Base-by-base conservation (phyloP, 2,329 filamentous ascomycete species). In the Alternaria novae-zelandiae region DNA sequence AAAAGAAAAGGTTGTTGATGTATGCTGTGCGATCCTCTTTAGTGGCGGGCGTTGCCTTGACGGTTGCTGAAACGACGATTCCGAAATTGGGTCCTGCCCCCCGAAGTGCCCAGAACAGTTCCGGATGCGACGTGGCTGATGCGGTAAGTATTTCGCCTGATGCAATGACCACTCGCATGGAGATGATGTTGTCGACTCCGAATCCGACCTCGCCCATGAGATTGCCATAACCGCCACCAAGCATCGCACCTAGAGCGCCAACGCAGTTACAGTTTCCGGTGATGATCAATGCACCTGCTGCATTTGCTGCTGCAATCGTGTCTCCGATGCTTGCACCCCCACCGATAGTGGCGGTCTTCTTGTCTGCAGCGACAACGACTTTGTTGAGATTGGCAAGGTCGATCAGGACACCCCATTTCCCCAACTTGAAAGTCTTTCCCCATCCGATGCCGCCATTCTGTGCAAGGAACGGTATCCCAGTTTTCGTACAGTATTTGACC, bases 211-310 rank as follows among this genome's bases (percentile, higher is more conserved):
- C 76, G 2, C 86, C 84, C 51, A 83, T 84, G 26, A 89, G 76
- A 76, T 85, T 83, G 5, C 88, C 87, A 67, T 86, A 87, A 2
- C 87, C 87, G 41, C 86, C 87, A 5, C 86, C 86, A 5, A 78
- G 70, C 21, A 70, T 56, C 23, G 75, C 76, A 28, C 75, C 73
- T 9, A 77, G 44, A 20, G 66, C 65, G 12, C 75, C 75, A 23
- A 78, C 72, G 41, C 74, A 78, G 41, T 78, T 76, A 65, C 75
- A 77, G 43, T 75, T 77, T 20, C 74, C 74, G 10, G 74, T 76
- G 8, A 68, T 50, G 26, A 77, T 67, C 28, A 75, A 57, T 21
- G 70, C 71, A 36, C 74, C 69, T 13, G 73, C 73, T 32, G 80
- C 82, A 30, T 75, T 72, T 17, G 74, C 84, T 25, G 71, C 81